These are phyloP conservation scores for Corylus americana DNA, from an alignment of 306 rosid genomes.

Conservation along the genomic window DNA sequence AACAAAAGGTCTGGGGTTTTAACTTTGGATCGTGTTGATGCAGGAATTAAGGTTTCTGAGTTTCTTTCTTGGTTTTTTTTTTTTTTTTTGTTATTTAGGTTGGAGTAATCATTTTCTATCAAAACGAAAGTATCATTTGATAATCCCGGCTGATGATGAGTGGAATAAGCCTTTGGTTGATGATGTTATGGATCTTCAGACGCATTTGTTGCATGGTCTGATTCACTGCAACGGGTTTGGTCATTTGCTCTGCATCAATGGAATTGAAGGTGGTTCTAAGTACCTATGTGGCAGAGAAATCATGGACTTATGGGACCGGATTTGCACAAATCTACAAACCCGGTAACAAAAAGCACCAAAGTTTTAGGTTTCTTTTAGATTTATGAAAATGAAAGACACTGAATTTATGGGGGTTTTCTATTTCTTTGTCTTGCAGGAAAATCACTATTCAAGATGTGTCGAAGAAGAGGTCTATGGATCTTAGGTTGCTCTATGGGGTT, in stretches of 20 bases:
- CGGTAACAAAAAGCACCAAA: slow-evolving; percentile 39
- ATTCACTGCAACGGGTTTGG: slow-evolving; percentile 83
- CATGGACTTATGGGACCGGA: slow-evolving; percentile 88
- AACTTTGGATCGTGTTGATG: neutral
- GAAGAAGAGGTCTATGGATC: slow-evolving; percentile 76
- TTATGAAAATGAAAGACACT: neutral
- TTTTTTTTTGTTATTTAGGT: slow-evolving; percentile 43
- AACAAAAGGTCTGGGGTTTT: neutral
- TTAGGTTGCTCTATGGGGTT: slow-evolving; percentile 82
- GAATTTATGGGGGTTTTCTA: slow-evolving; percentile 3
- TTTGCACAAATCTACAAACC: slow-evolving; percentile 62
- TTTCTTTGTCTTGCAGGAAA: slow-evolving; percentile 47
- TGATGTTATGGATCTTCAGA: slow-evolving; percentile 46
- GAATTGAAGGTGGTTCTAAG: slow-evolving; percentile 82
- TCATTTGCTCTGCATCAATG: slow-evolving; percentile 76
- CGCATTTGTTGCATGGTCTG: slow-evolving; percentile 76
- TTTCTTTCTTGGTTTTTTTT: slow-evolving; percentile 13
- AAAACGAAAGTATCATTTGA: slow-evolving; percentile 73
- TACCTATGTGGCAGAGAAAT: slow-evolving; percentile 70
- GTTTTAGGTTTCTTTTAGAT: neutral
- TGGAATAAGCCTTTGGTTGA: slow-evolving; percentile 79
- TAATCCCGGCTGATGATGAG: slow-evolving; percentile 61
- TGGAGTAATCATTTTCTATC: slow-evolving; percentile 89
- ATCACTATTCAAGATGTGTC: slow-evolving; percentile 69
- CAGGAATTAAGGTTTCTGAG: slow-evolving; percentile 9